Evolutionary conservation across 805 yeast species (phyloP).

Genomic region (Monosporozyma solicola): DNA sequence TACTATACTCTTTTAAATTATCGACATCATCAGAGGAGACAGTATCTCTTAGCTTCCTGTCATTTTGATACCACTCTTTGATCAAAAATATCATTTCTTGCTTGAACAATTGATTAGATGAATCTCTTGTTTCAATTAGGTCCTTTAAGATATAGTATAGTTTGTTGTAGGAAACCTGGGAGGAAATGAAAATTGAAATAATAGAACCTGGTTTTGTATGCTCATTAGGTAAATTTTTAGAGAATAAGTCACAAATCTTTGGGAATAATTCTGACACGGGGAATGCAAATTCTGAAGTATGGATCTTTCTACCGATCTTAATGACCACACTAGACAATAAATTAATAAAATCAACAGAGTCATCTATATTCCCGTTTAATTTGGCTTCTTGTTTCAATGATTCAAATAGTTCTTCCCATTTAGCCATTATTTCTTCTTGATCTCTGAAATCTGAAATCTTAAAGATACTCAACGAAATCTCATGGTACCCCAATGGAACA

Average conservation of each 20-base stretch:
- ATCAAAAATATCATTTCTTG: slow-evolving; percentile 58
- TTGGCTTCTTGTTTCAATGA: slow-evolving; percentile 32
- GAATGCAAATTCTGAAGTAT: slow-evolving; percentile 67
- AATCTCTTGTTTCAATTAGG: slow-evolving; percentile 51
- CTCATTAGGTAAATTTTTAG: slow-evolving; percentile 32
- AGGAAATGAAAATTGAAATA: slow-evolving; percentile 51
- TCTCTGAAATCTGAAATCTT: slow-evolving; percentile 80
- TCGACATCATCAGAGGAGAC: slow-evolving; percentile 40
- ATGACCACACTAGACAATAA: slow-evolving; percentile 33
- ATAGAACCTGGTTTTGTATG: slow-evolving; percentile 43
- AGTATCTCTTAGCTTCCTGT: slow-evolving; percentile 52
- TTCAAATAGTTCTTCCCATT: slow-evolving; percentile 70
- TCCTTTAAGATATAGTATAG: slow-evolving; percentile 56
- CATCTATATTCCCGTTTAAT: slow-evolving; percentile 23
- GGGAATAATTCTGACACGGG: slow-evolving; percentile 67
- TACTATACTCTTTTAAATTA: slow-evolving; percentile 37
- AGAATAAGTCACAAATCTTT: slow-evolving; percentile 49
- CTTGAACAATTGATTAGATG: slow-evolving; percentile 40
- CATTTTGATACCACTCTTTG: slow-evolving; percentile 56
- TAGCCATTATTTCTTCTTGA: slow-evolving; percentile 67
- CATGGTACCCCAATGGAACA: slow-evolving; percentile 80
- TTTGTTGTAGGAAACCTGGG: slow-evolving; percentile 57
- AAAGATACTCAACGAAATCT: slow-evolving; percentile 67
- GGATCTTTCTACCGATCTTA: slow-evolving; percentile 53
- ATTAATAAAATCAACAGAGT: slow-evolving; percentile 29